A percentile compares a stretch with the other conserved stretches of the same genome.
These are phyloP conservation scores for Prunus padus DNA, from an alignment of 306 rosid genomes.

Conservation along the genomic window DNA sequence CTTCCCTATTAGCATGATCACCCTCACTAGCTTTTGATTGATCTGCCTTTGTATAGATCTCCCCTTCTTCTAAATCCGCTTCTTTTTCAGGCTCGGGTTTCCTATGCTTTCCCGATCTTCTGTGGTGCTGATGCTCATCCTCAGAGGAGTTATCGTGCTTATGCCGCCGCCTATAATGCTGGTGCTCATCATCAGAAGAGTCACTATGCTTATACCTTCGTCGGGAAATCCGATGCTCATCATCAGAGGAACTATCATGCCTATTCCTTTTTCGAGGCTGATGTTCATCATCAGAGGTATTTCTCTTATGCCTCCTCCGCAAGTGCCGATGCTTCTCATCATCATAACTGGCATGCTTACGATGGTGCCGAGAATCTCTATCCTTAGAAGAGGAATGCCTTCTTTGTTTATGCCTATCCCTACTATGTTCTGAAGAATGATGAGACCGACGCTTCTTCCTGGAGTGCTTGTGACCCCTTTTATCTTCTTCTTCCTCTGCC, in stretches of 20 bases:
- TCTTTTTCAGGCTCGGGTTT: slow-evolving; percentile 37
- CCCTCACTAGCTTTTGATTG: slow-evolving; percentile 39
- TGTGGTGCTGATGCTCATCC: slow-evolving; percentile 37
- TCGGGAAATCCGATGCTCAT: slow-evolving; percentile 28
- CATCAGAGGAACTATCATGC: slow-evolving; percentile 31
- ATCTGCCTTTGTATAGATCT: slow-evolving; percentile 50
- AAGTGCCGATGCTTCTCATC: slow-evolving; percentile 39
- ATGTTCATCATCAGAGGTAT: slow-evolving; percentile 39
- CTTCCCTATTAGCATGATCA: slow-evolving; percentile 51
- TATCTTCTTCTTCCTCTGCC: slow-evolving; percentile 35
- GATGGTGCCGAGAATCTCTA: slow-evolving; percentile 21
- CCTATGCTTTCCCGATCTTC: slow-evolving; percentile 31
- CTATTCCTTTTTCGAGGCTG: slow-evolving; percentile 14
- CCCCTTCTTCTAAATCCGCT: slow-evolving; percentile 63
- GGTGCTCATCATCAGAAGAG: slow-evolving; percentile 42
- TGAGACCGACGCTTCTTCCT: slow-evolving; percentile 56
- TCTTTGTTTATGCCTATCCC: slow-evolving; percentile 56
- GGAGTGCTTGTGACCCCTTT: slow-evolving; percentile 44
- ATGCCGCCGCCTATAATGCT: slow-evolving; percentile 21
- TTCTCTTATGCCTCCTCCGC: slow-evolving; percentile 27
- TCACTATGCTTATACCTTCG: slow-evolving; percentile 27
- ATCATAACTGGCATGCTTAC: slow-evolving; percentile 39
- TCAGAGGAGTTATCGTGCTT: slow-evolving; percentile 24
- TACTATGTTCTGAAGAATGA: slow-evolving; percentile 46
- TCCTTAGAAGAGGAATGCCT: slow-evolving; percentile 55